Evolutionary conservation across 371 early-diverging fungal species (phyloP), one percentile per base, ranked within the genome.

Genomic region (Mortierella sp.): DNA sequence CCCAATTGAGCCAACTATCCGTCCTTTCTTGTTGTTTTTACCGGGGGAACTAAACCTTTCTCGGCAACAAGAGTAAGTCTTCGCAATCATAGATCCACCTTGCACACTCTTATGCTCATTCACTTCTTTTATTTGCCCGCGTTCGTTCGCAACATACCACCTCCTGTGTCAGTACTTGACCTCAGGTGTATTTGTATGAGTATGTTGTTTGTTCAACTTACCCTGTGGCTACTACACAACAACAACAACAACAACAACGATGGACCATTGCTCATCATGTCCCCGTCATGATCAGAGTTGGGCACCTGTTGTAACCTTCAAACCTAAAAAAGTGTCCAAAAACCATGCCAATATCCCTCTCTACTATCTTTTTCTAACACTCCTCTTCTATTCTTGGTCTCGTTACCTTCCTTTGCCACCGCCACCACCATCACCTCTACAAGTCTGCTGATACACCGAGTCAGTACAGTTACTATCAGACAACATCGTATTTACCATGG

Each of bases 401-500:
- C 34, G 19, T 58, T 58, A 58, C 58, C 8, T 48, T n/a, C 34
- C 58, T 19, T 58, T 29, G 2, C 29, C 24, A 11, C 22, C 26
- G 31, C 26, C 58, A 6, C n/a, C 13, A 26, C 31, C 66, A n/a
- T n/a, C n/a, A n/a, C n/a, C n/a, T 58, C 34, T 5, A 19, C 11
- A 31, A 19, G 58, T 34, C 58, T 58, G 58, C 58, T 58, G 58
- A 58, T 34, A 34, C 58, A 58, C 55, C 34, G 19, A 29, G 19
- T 16, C 16, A 6, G 19, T n/a, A n/a, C 58, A 34, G 19, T 3
- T 34, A 31, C 6, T 2, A 22, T 22, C 47, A 47, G 47, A 47
- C 9, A 44, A 53, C n/a, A n/a, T n/a, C n/a, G n/a, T 48, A 14
- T 37, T 14, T n/a, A 34, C 44, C 16, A 73, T 73, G 73, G 41